Conservation (phyloP, 2,329 filamentous ascomycete species). For the Fusarium citri region DNA sequence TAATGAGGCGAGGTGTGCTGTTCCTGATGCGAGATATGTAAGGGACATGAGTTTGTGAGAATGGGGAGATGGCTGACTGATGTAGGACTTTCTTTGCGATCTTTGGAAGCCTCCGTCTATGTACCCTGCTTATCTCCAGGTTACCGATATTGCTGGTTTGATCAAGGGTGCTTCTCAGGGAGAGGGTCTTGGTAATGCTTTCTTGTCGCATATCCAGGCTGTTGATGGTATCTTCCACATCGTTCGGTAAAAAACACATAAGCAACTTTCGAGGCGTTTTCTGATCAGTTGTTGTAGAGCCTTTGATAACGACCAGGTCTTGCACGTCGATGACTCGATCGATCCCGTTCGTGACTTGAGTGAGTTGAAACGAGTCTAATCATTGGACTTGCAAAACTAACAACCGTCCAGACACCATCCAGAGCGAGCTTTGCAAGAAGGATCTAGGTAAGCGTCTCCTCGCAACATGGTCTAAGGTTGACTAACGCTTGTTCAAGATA, state of each 20-base stretch:
- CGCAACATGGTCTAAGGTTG: rapidly evolving
- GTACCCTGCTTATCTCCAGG: slow-evolving; percentile 59
- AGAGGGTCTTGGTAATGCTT: slow-evolving; percentile 59
- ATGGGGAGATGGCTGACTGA: background rate
- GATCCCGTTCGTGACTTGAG: slow-evolving; percentile 58
- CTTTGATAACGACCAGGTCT: slow-evolving; percentile 59
- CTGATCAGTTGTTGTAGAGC: slow-evolving; percentile 46
- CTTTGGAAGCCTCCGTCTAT: slow-evolving; percentile 60
- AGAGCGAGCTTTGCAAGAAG: slow-evolving; percentile 52
- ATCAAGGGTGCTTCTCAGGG: slow-evolving; percentile 59
- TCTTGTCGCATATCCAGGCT: slow-evolving; percentile 59
- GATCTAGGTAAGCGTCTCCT: slow-evolving; percentile 45
- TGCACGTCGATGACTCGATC: slow-evolving; percentile 61
- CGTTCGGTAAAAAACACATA: slow-evolving; percentile 49
- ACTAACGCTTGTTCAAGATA: slow-evolving; percentile 46
- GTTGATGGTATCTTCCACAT: slow-evolving; percentile 61
- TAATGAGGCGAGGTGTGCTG: slow-evolving; percentile 59
- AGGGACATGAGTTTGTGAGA: slow-evolving; percentile 35
- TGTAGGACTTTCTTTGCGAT: slow-evolving; percentile 58
- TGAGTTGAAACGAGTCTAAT: slow-evolving; percentile 40
- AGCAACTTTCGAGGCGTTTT: rapidly evolving
- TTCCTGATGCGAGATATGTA: slow-evolving; percentile 59
- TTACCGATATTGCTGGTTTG: slow-evolving; percentile 59
- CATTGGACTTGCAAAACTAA: slow-evolving; percentile 4
- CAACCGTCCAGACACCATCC: slow-evolving; percentile 38